Percentiles rank a stretch among this genome's conserved stretches.
Conservation (phyloP, 164 flowering plant species). For the Annona cherimola region DNA sequence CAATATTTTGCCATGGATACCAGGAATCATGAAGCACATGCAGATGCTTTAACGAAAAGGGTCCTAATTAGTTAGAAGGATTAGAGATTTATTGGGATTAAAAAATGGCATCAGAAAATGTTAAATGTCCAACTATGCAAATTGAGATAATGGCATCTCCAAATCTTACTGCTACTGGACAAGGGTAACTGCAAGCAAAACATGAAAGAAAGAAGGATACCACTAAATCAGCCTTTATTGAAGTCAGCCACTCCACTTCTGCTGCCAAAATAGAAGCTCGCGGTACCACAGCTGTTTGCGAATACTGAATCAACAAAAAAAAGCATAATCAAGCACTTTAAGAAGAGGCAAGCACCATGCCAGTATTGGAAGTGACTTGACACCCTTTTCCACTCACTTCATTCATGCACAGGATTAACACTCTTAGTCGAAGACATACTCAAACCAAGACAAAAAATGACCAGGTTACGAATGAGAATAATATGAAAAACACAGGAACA, state of each 20-base stretch:
- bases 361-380: not conserved
- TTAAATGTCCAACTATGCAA: not conserved
- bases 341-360: not conserved
- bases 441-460: not conserved
- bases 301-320: slow-evolving; percentile 42
- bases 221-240: slow-evolving; percentile 96
- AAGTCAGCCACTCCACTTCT: slow-evolving; percentile 87
- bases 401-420: not conserved
- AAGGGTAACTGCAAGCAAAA: not conserved
- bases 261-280: slow-evolving; percentile 74
- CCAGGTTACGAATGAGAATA: not conserved
- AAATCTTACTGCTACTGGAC: not conserved
- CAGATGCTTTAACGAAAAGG: slow-evolving; percentile 2
- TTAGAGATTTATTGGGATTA: not conserved
- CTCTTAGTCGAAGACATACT: not conserved
- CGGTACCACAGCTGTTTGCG: slow-evolving; percentile 85
- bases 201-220: slow-evolving; percentile 29
- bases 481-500: not conserved
- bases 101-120: not conserved
- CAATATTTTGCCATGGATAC: not conserved
- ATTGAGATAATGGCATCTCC: not conserved
- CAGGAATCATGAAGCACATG: not conserved
- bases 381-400: not conserved
- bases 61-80: not conserved
- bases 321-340: not conserved